Base-by-base conservation (phyloP, 192 early-diverging fungal species). In the Kappamyces sp. region DNA sequence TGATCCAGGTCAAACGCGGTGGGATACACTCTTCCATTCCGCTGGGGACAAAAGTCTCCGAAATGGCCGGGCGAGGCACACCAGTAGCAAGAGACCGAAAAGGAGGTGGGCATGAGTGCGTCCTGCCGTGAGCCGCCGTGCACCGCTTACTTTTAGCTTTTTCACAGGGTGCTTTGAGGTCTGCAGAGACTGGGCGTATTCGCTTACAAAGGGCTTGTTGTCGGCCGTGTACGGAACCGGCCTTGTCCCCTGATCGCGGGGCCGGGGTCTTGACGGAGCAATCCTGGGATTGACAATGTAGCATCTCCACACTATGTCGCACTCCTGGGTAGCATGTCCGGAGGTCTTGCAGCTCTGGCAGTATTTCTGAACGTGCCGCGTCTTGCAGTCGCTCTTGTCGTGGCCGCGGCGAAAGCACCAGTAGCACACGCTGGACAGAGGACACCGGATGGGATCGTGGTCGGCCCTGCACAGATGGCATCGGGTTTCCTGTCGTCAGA, bases 381-480 rank as follows among this genome's bases (percentile, higher is more conserved):
- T 38, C 40, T 4, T 8, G 22, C 51, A 53, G 12, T 53, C 22
- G 15, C 45, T 39, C 31, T 33, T 55, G 4, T 8, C 7, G 38
- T 55, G 54, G 5, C 54, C 54, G 22, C 54, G n/a, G 5, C 45
- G 14, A 40, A 4, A 55, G 40, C 54, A 55, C n/a, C 31, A 30
- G 5, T 29, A 55, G 38, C 54, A 55, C 41, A 55, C 31, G 7
- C 31, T 30, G 4, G 34, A 14, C 8, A 55, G 31, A 4, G 54
- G 54, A 55, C 54, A 55, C 15, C 32, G 12, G 12, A 40, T 12
- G 22, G 54, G 54, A 55, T 55, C 54, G 22, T 55, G 54, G 40
- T 55, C 54, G 7, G 54, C 12, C 31, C 40, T 33, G 31, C 54
- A 55, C 22, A 55, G 31, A 40, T 55, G 32, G 22, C 54, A 55